Conservation (phyloP, 2,329 filamentous ascomycete species). For the Thermoascus crustaceus region DNA sequence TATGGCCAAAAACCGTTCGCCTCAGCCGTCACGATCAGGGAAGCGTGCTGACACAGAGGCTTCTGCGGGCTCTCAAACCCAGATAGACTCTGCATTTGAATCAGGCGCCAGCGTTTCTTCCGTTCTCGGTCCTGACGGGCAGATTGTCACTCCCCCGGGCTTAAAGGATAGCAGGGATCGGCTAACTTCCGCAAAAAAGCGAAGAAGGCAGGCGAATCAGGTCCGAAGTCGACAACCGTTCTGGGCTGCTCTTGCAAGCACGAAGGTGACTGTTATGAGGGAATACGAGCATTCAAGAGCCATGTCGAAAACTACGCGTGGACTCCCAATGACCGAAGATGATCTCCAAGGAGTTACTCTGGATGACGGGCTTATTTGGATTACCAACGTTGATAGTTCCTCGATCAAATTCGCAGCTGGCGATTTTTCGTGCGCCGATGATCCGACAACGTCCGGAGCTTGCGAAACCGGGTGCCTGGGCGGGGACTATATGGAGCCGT, state of each 20-base stretch:
- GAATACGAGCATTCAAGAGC: conserved; percentile 70
- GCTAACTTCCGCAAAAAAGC: conserved; percentile 63
- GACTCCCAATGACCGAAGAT: conserved; percentile 33
- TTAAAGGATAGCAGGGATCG: conserved; percentile 49
- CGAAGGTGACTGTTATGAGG: conserved; percentile 92
- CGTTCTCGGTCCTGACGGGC: conserved; percentile 31
- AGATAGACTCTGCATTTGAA: conserved; percentile 36
- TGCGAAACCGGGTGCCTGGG: conserved; percentile 20
- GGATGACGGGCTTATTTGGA: conserved; percentile 39
- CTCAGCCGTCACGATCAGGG: conserved; percentile 30
- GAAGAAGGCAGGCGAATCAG: conserved; percentile 83
- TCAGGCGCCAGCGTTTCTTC: conserved; percentile 35
- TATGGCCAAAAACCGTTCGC: conserved; percentile 39
- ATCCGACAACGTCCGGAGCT: conserved; percentile 21
- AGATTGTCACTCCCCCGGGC: conserved; percentile 45
- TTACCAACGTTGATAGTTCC: conserved; percentile 39
- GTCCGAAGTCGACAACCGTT: conserved; percentile 84
- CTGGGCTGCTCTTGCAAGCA: conserved; percentile 90
- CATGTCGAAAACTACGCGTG: conserved; percentile 30
- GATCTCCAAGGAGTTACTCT: conserved; percentile 34
- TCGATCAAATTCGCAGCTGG: conserved; percentile 41
- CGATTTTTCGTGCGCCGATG: conserved; percentile 29
- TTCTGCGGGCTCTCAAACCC: conserved; percentile 34
- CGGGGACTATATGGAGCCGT: conserved; percentile 44
- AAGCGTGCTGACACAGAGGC: conserved; percentile 40